phyloP scores from a whole-genome alignment of 208 protist genomes.

The Endotrypanum monterogeii region DNA sequence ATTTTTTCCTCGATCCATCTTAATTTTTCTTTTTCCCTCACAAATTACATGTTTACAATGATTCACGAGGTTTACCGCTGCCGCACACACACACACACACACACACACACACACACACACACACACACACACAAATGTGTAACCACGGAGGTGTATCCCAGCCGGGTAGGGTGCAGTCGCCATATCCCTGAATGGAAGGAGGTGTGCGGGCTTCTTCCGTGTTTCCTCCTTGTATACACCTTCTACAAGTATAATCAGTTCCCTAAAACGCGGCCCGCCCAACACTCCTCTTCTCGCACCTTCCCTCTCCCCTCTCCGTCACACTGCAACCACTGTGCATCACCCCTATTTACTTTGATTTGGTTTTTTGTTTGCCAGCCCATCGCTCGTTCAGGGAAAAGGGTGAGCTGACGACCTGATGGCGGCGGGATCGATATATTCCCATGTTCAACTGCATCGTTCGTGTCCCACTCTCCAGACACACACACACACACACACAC shows the following conservation, averaged over 20 bases:
- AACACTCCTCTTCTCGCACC: background rate
- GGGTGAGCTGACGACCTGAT: background rate
- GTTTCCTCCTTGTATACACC: constrained; percentile 2
- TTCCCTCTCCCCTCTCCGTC: background rate
- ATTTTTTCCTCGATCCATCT: no score
- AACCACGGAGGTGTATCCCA: background rate
- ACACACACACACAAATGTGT: no score
- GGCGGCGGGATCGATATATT: background rate
- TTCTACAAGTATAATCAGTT: background rate
- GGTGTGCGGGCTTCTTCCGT: background rate
- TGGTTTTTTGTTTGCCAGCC: background rate
- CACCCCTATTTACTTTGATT: background rate
- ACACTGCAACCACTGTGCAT: background rate
- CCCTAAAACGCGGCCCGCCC: background rate
- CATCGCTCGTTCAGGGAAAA: background rate
- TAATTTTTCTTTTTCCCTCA: no score
- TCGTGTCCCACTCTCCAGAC: no score
- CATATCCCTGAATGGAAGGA: background rate
- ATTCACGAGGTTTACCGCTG: no score
- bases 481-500: background rate
- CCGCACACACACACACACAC: background rate
- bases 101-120: background rate
- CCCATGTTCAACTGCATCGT: no score
- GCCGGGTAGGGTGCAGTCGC: background rate
- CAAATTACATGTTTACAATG: background rate